Conservation (phyloP, 2,329 filamentous ascomycete genomes). For the Ophiostoma ips region DNA sequence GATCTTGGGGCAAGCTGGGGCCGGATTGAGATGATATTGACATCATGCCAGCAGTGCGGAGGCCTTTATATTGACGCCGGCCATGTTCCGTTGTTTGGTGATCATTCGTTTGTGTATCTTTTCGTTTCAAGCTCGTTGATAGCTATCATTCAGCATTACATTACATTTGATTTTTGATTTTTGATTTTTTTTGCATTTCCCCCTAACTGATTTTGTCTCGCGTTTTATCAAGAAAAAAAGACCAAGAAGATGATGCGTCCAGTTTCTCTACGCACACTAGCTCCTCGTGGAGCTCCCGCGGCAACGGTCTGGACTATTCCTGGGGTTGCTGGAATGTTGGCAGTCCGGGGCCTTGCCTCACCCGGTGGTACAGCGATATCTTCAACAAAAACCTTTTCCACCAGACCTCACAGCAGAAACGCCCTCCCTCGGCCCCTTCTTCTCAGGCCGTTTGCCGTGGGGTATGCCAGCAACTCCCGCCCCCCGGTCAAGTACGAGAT, state of each 20-base stretch:
- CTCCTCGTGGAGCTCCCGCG: background rate
- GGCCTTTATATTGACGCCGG: too few species aligned
- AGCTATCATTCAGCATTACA: too few species aligned
- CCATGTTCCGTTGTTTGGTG: too few species aligned
- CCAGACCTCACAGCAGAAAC: background rate
- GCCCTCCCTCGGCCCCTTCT: background rate
- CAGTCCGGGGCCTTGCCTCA: background rate
- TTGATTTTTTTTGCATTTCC: background rate
- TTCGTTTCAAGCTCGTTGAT: too few species aligned
- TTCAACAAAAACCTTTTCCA: background rate
- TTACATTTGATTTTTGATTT: too few species aligned
- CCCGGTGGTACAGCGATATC: too few species aligned
- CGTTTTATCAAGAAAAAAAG: too few species aligned
- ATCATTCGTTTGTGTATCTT: too few species aligned
- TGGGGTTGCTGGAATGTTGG: too few species aligned
- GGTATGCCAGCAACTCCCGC: conserved; percentile 12
- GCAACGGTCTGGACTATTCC: background rate
- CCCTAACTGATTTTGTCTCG: background rate
- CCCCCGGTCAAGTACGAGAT: conserved; percentile 19
- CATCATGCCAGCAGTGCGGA: background rate
- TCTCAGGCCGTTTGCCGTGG: background rate
- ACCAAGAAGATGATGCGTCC: conserved; percentile 5
- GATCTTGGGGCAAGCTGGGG: background rate
- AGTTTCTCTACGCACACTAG: background rate
- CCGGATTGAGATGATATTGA: background rate